These are phyloP conservation scores for Mollisia scopiformis DNA, from an alignment of 2,329 filamentous ascomycete genomes.

Conservation along the genomic window DNA sequence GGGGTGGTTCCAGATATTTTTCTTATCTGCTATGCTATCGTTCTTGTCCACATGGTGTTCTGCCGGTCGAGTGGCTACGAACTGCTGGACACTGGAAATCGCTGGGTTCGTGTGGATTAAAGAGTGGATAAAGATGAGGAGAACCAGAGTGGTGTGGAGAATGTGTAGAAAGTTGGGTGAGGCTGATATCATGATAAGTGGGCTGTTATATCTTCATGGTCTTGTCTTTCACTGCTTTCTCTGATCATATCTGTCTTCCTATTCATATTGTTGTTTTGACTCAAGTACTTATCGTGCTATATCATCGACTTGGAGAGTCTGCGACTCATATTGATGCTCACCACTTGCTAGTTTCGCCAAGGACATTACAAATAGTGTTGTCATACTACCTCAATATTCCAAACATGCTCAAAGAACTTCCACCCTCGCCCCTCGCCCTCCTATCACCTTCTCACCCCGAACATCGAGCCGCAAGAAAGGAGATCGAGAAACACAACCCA, in stretches of 20 bases:
- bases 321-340: background rate
- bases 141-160: background rate
- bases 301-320: background rate
- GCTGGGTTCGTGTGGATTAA: background rate
- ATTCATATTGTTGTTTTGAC: background rate
- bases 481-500: slow-evolving; percentile 42
- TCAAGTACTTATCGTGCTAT: too few relatives aligned
- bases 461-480: slow-evolving; percentile 41
- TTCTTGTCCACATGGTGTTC: background rate
- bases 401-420: slow-evolving; percentile 5
- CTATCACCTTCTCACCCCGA: slow-evolving; percentile 44
- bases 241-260: background rate
- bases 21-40: background rate
- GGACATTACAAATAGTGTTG: background rate
- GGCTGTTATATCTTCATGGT: background rate
- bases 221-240: background rate
- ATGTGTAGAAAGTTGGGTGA: background rate
- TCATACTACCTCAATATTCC: background rate
- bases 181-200: background rate
- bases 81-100: too few relatives aligned
- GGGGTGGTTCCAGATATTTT: background rate
- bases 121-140: too few relatives aligned
- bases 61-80: background rate
- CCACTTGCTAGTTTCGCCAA: background rate
- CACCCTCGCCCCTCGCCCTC: slow-evolving; percentile 31